These are phyloP conservation scores for Amniculicola lignicola DNA, from an alignment of 495 filamentous ascomycete genomes.

Conservation along the genomic window DNA sequence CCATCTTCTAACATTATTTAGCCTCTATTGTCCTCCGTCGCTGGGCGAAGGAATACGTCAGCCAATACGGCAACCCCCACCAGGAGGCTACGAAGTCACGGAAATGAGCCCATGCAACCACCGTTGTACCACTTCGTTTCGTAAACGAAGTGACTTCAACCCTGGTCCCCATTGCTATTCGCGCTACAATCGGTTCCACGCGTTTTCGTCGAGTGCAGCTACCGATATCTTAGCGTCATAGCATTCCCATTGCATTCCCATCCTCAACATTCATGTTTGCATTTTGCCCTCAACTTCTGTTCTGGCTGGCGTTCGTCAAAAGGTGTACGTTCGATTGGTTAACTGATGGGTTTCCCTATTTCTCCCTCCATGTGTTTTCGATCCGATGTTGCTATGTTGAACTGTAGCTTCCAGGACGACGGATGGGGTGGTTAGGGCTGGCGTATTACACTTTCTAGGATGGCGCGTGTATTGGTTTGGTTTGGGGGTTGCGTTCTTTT, in stretches of 20 bases:
- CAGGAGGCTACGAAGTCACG: slow-evolving; percentile 8
- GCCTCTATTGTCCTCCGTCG: slow-evolving; percentile 87
- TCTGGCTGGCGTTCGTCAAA: background rate
- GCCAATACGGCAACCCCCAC: slow-evolving; percentile 27
- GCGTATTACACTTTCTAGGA: background rate
- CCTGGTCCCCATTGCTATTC: background rate
- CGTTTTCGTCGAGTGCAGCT: background rate
- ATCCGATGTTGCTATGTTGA: slow-evolving; percentile 13
- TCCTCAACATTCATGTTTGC: no score
- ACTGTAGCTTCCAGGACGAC: slow-evolving; percentile 6
- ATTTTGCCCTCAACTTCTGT: no score
- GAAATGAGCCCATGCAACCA: slow-evolving; percentile 4
- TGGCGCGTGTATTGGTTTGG: no score
- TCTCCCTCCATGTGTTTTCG: no score
- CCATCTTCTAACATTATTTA: slow-evolving; percentile 39
- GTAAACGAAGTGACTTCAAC: background rate
- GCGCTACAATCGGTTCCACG: background rate
- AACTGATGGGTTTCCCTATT: background rate
- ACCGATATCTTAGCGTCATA: background rate
- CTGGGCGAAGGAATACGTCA: slow-evolving; percentile 74
- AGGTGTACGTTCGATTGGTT: background rate
- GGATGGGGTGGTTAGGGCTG: no score
- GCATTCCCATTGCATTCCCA: slow-evolving; percentile 11
- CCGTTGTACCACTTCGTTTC: no score
- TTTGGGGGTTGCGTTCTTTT: no score